Conservation (phyloP, 352 stramenopile genomes). For the Phytophthora litchii region DNA sequence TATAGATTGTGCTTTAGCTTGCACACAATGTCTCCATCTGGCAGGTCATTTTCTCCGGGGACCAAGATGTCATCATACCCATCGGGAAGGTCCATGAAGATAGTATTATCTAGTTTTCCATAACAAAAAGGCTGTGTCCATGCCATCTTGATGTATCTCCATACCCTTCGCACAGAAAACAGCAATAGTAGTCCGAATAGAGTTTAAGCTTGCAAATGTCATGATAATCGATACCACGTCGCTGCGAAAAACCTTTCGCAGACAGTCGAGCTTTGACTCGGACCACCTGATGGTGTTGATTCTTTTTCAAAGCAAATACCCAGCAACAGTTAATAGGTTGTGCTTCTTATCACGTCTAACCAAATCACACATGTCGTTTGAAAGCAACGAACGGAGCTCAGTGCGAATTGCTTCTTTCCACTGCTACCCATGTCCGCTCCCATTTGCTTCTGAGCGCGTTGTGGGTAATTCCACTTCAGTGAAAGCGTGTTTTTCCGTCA, state of each 20-base stretch:
- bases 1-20: background rate
- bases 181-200: background rate
- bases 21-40: background rate
- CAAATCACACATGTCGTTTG: background rate
- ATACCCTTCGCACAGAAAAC: background rate
- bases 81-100: background rate
- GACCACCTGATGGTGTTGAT: background rate
- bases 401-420: background rate
- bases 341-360: background rate
- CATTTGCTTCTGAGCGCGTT: background rate
- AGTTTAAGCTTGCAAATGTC: background rate
- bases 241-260: constrained; percentile 1
- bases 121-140: constrained; percentile 1
- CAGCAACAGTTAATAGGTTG: background rate
- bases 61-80: constrained; percentile 1
- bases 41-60: too few species aligned
- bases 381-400: background rate
- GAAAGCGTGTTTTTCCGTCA: background rate
- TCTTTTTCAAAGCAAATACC: background rate
- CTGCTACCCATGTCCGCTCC: background rate
- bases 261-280: background rate
- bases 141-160: background rate
- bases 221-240: background rate
- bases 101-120: background rate
- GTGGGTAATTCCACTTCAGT: background rate